phyloP scores from a whole-genome alignment of 2,329 filamentous ascomycete species.

The Stromatinia cepivora region DNA sequence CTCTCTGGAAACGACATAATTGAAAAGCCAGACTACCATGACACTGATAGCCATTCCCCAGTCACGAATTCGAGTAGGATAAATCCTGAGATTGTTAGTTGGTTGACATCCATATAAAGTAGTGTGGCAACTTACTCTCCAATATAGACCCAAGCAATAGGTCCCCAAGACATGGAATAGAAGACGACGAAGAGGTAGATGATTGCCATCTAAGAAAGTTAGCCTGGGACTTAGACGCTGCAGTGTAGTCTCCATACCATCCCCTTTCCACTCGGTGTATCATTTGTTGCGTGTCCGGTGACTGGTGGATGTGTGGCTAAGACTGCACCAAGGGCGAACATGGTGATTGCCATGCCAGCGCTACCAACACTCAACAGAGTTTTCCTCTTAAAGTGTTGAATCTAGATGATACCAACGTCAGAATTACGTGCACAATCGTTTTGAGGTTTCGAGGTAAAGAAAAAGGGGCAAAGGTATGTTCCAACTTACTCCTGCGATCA shows the following conservation, averaged over 20 bases:
- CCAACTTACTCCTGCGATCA: constrained; percentile 16
- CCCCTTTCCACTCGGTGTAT: constrained; percentile 19
- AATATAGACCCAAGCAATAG: constrained; percentile 19
- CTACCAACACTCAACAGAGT: constrained; percentile 11
- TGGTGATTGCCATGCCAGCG: constrained; percentile 15
- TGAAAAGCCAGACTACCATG: constrained; percentile 52
- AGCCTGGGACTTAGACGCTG: background rate
- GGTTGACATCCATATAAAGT: background rate
- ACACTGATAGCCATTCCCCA: constrained; percentile 51
- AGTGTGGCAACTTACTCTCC: constrained; percentile 4
- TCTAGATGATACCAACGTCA: background rate
- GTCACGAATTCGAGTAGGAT: constrained; percentile 43
- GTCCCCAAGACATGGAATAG: constrained; percentile 19
- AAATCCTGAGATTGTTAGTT: constrained; percentile 4
- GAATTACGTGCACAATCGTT: background rate
- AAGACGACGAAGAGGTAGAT: constrained; percentile 21
- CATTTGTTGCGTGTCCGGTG: background rate
- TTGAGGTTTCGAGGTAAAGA: no score
- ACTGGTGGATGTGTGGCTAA: constrained; percentile 16
- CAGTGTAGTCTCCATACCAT: background rate
- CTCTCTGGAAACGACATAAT: constrained; percentile 51
- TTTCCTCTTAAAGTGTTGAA: constrained; percentile 18
- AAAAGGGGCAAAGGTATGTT: background rate
- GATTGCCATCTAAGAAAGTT: constrained; percentile 15
- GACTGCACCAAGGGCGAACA: constrained; percentile 18